Conservation (phyloP, 176 grass and related monocot species). For the Eragrostis curvula region DNA sequence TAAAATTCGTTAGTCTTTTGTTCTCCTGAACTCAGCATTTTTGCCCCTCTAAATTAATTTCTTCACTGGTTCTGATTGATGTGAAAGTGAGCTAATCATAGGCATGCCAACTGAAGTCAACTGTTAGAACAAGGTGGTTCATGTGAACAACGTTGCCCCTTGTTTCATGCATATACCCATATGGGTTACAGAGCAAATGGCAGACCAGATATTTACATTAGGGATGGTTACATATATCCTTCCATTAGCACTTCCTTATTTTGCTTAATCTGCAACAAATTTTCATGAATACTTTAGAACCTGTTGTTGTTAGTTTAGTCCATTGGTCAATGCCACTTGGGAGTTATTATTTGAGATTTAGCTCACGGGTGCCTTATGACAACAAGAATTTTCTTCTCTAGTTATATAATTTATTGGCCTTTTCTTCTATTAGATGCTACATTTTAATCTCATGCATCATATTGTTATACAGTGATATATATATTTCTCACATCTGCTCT, state of each 20-base stretch:
- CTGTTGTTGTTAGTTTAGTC: background rate
- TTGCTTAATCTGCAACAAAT: background rate
- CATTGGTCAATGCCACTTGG: background rate
- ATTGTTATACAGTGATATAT: constrained; percentile 20
- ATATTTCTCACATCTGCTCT: constrained; percentile 7
- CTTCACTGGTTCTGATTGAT: constrained; percentile 4
- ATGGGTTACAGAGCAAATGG: constrained; percentile 29
- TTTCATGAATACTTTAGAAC: constrained; percentile 4
- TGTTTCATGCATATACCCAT: background rate
- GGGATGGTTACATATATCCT: background rate
- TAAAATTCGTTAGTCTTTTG: constrained; percentile 13
- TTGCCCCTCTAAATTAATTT: background rate
- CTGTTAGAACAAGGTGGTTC: constrained; percentile 2
- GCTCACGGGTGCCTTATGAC: background rate
- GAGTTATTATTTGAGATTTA: constrained; percentile 29
- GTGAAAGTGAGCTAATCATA: constrained; percentile 20
- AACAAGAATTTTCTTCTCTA: background rate
- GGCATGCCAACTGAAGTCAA: constrained; percentile 17
- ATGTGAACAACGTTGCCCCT: constrained; percentile 9
- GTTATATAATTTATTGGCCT: background rate
- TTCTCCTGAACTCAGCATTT: background rate
- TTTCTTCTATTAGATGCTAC: constrained; percentile 21
- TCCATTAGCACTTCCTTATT: constrained; percentile 13
- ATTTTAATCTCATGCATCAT: constrained; percentile 6
- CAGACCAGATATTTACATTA: constrained; percentile 4